Conservation (phyloP, 495 filamentous ascomycete species). For the Neurospora tetraspora region DNA sequence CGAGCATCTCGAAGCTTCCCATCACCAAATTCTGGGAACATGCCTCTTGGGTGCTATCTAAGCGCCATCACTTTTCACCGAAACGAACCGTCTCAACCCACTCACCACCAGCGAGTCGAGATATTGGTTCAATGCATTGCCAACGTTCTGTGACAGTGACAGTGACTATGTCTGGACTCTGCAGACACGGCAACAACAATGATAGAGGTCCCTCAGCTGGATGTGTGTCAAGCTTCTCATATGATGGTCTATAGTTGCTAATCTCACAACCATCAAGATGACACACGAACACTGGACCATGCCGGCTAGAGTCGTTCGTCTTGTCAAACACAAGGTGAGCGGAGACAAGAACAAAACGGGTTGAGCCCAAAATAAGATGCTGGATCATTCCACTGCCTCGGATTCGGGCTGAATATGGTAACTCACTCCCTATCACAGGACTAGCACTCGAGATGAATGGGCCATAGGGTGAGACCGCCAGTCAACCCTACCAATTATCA, state of each 20-base stretch:
- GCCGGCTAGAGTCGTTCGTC: not conserved
- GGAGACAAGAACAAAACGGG: not conserved
- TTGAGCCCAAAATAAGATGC: not conserved
- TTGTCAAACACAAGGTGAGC: not conserved
- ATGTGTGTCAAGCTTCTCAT: not conserved
- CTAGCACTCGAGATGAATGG: not conserved
- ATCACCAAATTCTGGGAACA: not conserved
- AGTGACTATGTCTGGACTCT: conserved; percentile 10
- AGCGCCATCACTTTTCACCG: not conserved
- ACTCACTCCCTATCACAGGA: not conserved
- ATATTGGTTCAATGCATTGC: conserved; percentile 9
- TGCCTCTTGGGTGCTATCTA: not conserved
- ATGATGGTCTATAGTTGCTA: not conserved
- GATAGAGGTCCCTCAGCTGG: not conserved
- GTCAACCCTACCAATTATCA: not conserved
- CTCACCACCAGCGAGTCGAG: not conserved
- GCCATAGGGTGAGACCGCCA: not conserved
- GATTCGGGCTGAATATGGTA: not conserved
- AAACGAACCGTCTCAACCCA: not conserved
- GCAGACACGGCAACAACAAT: not conserved
- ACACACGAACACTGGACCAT: not conserved
- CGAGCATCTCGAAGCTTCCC: not conserved
- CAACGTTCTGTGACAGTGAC: conserved; percentile 13
- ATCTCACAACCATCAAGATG: not conserved
- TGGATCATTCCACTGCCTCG: not conserved